Evolutionary conservation across 352 stramenopile genomes (phyloP), one percentile per base, ranked within the genome.

Genomic region (Pythium phragmitis): DNA sequence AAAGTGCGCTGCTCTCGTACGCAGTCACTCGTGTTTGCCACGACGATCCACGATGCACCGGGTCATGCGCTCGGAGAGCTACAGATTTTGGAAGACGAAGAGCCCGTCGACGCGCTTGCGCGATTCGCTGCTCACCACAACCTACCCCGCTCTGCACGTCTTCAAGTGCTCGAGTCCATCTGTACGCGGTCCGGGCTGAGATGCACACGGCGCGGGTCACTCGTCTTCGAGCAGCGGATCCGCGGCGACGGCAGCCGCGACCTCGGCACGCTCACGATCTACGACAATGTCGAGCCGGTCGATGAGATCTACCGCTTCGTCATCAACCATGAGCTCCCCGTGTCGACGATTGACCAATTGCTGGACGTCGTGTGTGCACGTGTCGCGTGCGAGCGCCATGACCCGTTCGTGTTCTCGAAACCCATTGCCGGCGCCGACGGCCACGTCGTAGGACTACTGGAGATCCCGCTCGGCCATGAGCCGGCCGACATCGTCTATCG

Each of bases 231-330:
- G 26, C 80, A 88, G 53, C 58, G 42, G n/a, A 73, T 92, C n/a
- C 77, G 11, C 43, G 63, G 37, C 45, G 63, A 34, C 11, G 47
- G 39, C 7, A 52, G 7, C 2, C n/a, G n/a, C 11, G 62, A 69
- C 8, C 70, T 92, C 13, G 85, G 82, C 0, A 63, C 68, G 9
- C 72, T 94, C 16, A 69, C 88, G 21, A 85, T 94, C 49, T 88
- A 80, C 21, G 85, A 94, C 54, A 64, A 88, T 39, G 41, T 60
- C 11, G 85, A 92, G 45, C 85, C 85, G 0, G 73, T 88, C 17
- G 85, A 92, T 48, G 69, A 83, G 51, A 81, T 94, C 42, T 86
- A 89, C 61, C 79, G 79, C 47, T 94, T 92, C 17, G 55, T 89
- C 0, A 48, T 83, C 7, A 77, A 92, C 30, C 65, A 85, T 33